phyloP scores from a whole-genome alignment of 768 basidiomycete genomes.

The Filobasidium floriforme region DNA sequence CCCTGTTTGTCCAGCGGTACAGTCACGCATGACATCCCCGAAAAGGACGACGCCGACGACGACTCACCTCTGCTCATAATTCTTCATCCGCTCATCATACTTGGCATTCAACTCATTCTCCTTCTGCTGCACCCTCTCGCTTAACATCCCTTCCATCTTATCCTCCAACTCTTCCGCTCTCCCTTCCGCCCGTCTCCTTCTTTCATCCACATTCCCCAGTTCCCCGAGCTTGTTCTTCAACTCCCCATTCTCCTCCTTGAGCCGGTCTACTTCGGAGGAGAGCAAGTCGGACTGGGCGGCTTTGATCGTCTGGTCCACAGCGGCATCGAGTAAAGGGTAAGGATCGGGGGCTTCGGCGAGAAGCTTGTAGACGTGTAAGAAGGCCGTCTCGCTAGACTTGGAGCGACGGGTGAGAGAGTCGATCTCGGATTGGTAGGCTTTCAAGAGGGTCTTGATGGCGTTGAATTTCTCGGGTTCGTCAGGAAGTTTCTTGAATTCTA shows the following conservation, averaged over 20 bases:
- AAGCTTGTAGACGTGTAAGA: constrained; percentile 93
- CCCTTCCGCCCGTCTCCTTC: constrained; percentile 66
- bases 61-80: constrained; percentile 86
- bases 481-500: constrained; percentile 93
- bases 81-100: constrained; percentile 89
- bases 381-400: constrained; percentile 87
- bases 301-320: constrained; percentile 90
- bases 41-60: constrained; percentile 6
- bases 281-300: constrained; percentile 71
- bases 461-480: constrained; percentile 73
- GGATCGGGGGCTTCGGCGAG: constrained; percentile 96
- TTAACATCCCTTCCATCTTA: constrained; percentile 92
- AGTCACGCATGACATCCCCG: no score
- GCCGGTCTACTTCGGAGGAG: constrained; percentile 62
- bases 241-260: constrained; percentile 75
- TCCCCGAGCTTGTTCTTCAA: constrained; percentile 66
- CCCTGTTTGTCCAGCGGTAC: no score
- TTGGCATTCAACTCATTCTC: constrained; percentile 95
- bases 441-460: constrained; percentile 82
- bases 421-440: constrained; percentile 95
- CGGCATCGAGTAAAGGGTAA: constrained; percentile 88
- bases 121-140: constrained; percentile 80
- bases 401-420: constrained; percentile 88
- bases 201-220: constrained; percentile 56
- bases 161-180: constrained; percentile 72